These are phyloP conservation scores for Nicotiana rustica DNA, from an alignment of 305 asterid species.

Conservation along the genomic window DNA sequence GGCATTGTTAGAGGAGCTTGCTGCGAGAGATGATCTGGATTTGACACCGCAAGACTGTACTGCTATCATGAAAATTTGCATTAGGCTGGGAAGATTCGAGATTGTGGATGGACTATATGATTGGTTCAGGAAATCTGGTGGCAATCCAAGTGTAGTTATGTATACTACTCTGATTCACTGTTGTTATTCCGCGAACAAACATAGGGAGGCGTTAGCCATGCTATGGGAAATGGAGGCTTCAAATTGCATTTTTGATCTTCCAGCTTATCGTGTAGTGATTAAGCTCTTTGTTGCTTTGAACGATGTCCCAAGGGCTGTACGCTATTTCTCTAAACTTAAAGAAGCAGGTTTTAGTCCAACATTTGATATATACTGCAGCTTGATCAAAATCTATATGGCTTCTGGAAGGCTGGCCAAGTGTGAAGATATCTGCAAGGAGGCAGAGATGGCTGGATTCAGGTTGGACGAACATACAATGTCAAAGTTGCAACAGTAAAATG, in stretches of 20 bases:
- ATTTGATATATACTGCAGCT: conserved; percentile 63
- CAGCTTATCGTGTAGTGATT: conserved; percentile 79
- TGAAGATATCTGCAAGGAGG: conserved; percentile 73
- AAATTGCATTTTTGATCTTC: conserved; percentile 76
- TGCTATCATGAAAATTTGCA: conserved; percentile 79
- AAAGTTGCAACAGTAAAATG: conserved; percentile 34
- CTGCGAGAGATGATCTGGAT: conserved; percentile 71
- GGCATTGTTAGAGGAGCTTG: conserved; percentile 82
- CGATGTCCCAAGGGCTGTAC: conserved; percentile 68
- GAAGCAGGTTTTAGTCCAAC: conserved; percentile 80
- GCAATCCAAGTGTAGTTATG: conserved; percentile 72
- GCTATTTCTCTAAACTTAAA: conserved; percentile 80
- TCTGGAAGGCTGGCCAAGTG: conserved; percentile 79
- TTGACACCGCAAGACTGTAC: conserved; percentile 80
- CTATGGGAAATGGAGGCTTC: conserved; percentile 95
- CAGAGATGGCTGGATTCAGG: conserved; percentile 83
- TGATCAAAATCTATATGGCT: conserved; percentile 59
- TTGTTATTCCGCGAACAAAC: conserved; percentile 61
- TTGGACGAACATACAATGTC: conserved; percentile 45
- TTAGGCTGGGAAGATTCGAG: conserved; percentile 69
- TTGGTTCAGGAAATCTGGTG: conserved; percentile 73
- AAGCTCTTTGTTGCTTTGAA: conserved; percentile 81
- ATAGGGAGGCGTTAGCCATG: conserved; percentile 77
- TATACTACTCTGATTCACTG: conserved; percentile 84
- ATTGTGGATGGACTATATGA: conserved; percentile 74